Base-by-base conservation (phyloP, 768 basidiomycete species). In the Gymnopilus junonius region DNA sequence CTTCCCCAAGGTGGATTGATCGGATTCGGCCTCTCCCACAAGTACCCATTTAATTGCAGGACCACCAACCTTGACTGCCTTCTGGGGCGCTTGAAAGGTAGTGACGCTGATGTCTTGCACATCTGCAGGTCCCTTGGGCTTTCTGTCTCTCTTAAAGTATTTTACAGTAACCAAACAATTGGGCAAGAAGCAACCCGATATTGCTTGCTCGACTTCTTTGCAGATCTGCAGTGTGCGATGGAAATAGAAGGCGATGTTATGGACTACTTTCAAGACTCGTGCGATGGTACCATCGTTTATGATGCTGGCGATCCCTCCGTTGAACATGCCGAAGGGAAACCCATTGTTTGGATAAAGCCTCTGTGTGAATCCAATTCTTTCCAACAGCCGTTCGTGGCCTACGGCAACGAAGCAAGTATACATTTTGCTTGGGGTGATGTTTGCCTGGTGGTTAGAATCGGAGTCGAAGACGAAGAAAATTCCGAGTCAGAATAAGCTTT, bases 1-100 rank as follows among this genome's bases (percentile, higher is more conserved):
- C 70, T 85, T 8, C 75, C 79, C 0, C 34, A 75, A 2, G 80
- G 82, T 6, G 81, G 82, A 1, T 67, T 58, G 12, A 70, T 85
- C 14, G 78, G 75, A 2, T 85, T 83, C 53, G 75, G 77, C 7
- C 68, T 83, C 8, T 66, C 66, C 1, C 75, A 79, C 67, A 66
- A 68, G 55, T 83, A 82, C 59, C 76, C 79, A 2, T 55, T 79
- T 55, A 59, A 34, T 27, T 23, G n/a, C 12, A 14, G 25, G 54
- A 11, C 43, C n/a, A 57, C 12, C 61, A 61, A 32, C 0, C 23
- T 63, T 12, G 35, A 14, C 6, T 8, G 37, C 1, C 40, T 74
- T 35, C 23, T 51, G 12, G 53, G 23, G 0, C 57, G 59, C 11
- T 61, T 79, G 37, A 77, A 77, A 64, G 76, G 76, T 3, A 67